Base-by-base conservation (phyloP, 2,329 filamentous ascomycete species). In the Lachnellula hyalina region DNA sequence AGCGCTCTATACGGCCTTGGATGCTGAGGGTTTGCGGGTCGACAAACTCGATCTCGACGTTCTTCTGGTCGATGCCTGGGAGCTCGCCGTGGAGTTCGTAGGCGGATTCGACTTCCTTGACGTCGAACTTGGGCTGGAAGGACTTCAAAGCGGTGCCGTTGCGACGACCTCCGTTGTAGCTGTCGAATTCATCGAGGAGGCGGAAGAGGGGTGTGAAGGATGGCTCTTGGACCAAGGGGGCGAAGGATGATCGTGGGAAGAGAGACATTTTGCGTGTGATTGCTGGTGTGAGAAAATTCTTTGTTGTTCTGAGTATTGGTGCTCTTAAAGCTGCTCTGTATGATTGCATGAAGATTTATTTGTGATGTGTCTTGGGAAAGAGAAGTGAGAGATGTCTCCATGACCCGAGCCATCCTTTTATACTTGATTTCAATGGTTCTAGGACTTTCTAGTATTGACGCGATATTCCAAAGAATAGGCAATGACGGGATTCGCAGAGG, bases 31-130 rank as follows among this genome's bases (percentile, higher is more conserved):
- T 91, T 73, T 89, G 85, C 42, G 80, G 76, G 68, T 93, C 88
- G 55, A 83, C 85, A 77, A 92, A 93, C 68, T 93, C 88, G 68
- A 93, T 87, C 68, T 80, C 76, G 66, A 94, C 76, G 66, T 91
- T 77, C 64, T 89, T 83, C 73, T 89, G 87, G 59, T 81, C 80
- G 63, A 92, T 77, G 53, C 89, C 89, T 0, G 89, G 85, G 5
- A 93, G 82, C 72, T 93, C 89, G 65, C 89, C 89, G 65, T 92
- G 83, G 19, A 93, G 84, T 72, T 93, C 85, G 68, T 90, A 93
- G 60, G 75, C 70, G 5, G 82, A 73, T 57, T 80, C 79, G 12
- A 80, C 81, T 74, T 94, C 89, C 69, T 82, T 85, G 58, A 92
- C 78, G 65, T 93, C 89, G 67, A 93, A 93, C 72, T 84, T 87